Base-by-base conservation (phyloP, 257 asterid genomes). In the Nicotiana knightiana region DNA sequence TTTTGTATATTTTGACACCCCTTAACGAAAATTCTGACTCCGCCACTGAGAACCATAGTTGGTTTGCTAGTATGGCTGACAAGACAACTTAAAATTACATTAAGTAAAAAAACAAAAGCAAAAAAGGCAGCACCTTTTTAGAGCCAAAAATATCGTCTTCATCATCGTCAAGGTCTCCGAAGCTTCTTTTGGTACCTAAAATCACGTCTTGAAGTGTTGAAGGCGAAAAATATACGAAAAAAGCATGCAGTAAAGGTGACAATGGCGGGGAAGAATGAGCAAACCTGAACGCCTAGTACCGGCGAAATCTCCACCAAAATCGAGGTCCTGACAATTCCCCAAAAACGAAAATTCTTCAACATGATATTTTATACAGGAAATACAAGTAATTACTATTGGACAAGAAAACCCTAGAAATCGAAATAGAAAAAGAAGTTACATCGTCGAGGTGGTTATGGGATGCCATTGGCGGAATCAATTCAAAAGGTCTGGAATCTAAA, bases 91-190 rank as follows among this genome's bases (percentile, higher is more conserved):
- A 71, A 21, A 43, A 21, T 46, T 12, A 71, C 21, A 6, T 16
- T 5, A 43, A 43, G 15, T 48, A 9, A 10, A 51, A 51, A 51
- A 51, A 13, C 46, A 39, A 0, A 10, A 70, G 9, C 51, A 68
- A 15, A 80, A 48, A 51, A 1, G 32, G 28, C 81, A 80, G 15
- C 26, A 90, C 98, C 98, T 96, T 96, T 82, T 90, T 93, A 9
- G 99, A 88, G 81, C 97, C 97, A 89, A 96, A 96, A 67, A 96
- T 89, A 82, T 94, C 98, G 15, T 93, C 99, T 65, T 96, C 98
- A 8, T 96, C 98, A 35, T 95, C 97, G 51, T 92, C 99, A 17
- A 96, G 86, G 71, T 94, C 97, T 53, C 92, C 97, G 75, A 91
- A 94, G 85, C 90, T 82, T 90, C 98, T 92, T 90, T 94, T 95